Evolutionary conservation across 768 basidiomycete genomes (phyloP).

Genomic region (Lepiota venenata): DNA sequence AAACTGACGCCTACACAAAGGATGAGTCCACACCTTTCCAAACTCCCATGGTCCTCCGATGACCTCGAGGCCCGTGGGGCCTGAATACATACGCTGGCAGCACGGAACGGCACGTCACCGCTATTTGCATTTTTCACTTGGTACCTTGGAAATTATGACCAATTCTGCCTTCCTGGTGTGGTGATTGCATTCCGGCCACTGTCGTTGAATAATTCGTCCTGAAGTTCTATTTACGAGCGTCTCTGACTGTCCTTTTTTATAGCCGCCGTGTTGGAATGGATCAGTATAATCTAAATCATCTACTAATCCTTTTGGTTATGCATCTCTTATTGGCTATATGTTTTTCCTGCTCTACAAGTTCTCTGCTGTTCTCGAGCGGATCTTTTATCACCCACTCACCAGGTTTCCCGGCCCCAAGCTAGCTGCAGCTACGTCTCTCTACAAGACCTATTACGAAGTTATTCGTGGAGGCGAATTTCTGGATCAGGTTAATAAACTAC

Average conservation of each 20-base stretch:
- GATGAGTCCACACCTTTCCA: neutral
- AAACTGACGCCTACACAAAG: neutral
- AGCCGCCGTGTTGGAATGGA: too few species aligned
- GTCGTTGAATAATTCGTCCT: too few species aligned
- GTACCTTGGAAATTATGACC: constrained; percentile 3
- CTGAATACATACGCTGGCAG: neutral
- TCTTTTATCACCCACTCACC: constrained; percentile 30
- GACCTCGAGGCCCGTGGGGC: neutral
- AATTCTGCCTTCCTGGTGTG: neutral
- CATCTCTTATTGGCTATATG: constrained; percentile 9
- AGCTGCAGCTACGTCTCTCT: constrained; percentile 28
- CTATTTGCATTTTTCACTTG: neutral
- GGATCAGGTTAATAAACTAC: constrained; percentile 26
- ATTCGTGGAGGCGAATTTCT: constrained; percentile 29
- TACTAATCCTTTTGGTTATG: neutral
- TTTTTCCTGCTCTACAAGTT: constrained; percentile 3
- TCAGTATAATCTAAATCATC: too few species aligned
- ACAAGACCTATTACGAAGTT: constrained; percentile 33
- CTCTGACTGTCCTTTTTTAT: too few species aligned
- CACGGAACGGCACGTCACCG: neutral
- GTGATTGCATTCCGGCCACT: too few species aligned
- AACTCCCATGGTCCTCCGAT: neutral
- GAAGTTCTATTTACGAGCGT: too few species aligned
- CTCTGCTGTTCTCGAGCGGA: constrained; percentile 16
- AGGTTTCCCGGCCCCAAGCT: constrained; percentile 32